These are phyloP conservation scores for Sphenostylis stenocarpa DNA, from an alignment of 306 rosid genomes.

Conservation along the genomic window DNA sequence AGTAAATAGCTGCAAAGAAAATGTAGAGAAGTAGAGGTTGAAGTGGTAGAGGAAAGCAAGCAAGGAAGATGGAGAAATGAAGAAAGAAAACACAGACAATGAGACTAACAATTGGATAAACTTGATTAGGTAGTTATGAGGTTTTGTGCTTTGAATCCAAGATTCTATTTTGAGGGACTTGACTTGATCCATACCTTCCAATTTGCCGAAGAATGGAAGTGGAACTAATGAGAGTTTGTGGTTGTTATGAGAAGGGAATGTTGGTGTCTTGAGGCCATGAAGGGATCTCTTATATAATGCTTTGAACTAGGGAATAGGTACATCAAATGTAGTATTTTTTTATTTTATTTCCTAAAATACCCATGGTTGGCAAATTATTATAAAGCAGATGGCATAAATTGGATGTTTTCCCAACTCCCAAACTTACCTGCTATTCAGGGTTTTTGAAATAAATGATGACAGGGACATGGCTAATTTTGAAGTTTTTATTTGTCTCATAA, in stretches of 20 bases:
- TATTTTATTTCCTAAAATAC: conserved; percentile 16
- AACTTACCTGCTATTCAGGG: conserved; percentile 31
- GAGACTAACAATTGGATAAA: conserved; percentile 46
- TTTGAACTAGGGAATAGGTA: background rate
- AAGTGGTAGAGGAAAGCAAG: conserved; percentile 39
- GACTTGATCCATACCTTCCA: conserved; percentile 42
- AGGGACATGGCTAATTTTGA: background rate
- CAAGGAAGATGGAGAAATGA: conserved; percentile 44
- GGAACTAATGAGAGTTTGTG: conserved; percentile 16
- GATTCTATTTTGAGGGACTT: conserved; percentile 30
- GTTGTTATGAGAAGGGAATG: conserved; percentile 13
- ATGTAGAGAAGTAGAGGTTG: conserved; percentile 50
- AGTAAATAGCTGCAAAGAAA: conserved; percentile 48
- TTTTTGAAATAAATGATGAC: conserved; percentile 25
- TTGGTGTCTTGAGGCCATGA: conserved; percentile 14
- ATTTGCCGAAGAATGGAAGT: conserved; percentile 2
- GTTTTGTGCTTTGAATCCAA: conserved; percentile 19
- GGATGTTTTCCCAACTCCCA: conserved; percentile 11
- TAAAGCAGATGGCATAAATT: conserved; percentile 17
- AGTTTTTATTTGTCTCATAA: conserved; percentile 37
- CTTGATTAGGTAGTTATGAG: conserved; percentile 42
- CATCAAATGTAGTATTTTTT: background rate
- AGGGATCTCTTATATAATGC: conserved; percentile 11
- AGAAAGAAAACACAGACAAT: conserved; percentile 47
- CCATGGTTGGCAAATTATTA: conserved; percentile 37